Percentiles rank a stretch among this genome's conserved stretches.
Evolutionary conservation across 805 yeast genomes (phyloP).

Genomic region (Yamadazyma phyllophila): DNA sequence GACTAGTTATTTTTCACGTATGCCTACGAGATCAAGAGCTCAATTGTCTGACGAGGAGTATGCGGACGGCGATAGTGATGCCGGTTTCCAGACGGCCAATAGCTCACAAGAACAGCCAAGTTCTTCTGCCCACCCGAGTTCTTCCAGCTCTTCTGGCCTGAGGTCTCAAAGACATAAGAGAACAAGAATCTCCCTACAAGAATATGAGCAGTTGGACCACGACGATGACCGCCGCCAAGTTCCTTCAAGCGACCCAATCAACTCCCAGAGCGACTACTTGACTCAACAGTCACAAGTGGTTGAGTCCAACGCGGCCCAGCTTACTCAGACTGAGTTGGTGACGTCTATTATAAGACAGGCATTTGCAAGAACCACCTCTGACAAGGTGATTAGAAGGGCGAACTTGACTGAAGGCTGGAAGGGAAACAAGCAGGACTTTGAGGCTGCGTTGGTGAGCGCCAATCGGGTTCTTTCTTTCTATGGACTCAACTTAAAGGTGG

Average conservation of each 20-base stretch:
- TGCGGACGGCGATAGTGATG: neutral
- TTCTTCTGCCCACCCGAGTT: no score
- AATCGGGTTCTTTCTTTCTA: conserved; percentile 1
- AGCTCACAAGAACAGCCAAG: no score
- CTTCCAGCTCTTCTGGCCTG: neutral
- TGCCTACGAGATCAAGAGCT: neutral
- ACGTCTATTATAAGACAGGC: conserved; percentile 1
- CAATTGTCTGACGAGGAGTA: neutral
- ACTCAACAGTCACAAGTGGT: neutral
- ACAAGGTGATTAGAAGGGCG: conserved; percentile 18
- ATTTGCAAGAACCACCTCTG: conserved; percentile 1
- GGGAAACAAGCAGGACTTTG: conserved; percentile 14
- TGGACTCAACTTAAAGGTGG: conserved; percentile 3
- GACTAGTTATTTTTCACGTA: neutral
- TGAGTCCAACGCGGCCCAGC: neutral
- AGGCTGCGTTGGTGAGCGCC: conserved; percentile 7
- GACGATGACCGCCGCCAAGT: conserved; percentile 17
- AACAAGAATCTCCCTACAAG: conserved; percentile 2
- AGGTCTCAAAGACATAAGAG: neutral
- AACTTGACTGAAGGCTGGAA: conserved; percentile 11
- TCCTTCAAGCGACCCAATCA: conserved; percentile 13
- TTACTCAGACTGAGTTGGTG: conserved; percentile 15
- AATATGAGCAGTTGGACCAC: conserved; percentile 1
- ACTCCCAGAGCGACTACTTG: neutral
- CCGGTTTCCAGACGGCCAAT: no score